A percentile compares a stretch with the other conserved stretches of the same genome.
These are phyloP conservation scores for Gamsiella multidivaricata DNA, from an alignment of 192 early-diverging fungal genomes.

Conservation along the genomic window DNA sequence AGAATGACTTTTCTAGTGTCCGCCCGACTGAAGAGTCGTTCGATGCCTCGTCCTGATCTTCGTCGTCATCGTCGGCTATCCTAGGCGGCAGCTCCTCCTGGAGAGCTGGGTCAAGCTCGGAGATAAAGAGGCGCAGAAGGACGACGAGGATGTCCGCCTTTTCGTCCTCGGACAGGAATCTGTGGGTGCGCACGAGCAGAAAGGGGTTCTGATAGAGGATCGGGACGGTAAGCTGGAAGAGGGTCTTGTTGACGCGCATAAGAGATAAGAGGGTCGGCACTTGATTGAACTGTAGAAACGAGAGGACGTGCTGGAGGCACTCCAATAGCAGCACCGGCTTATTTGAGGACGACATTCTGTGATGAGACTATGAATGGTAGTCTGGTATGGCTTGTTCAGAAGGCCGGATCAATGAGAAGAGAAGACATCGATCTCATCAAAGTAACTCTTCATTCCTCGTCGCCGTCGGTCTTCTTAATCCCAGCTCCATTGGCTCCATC, in stretches of 20 bases:
- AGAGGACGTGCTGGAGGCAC: conserved; percentile 26
- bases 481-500: too few relatives aligned
- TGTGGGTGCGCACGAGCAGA: conserved; percentile 9
- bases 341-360: neutral
- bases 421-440: too few relatives aligned
- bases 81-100: conserved; percentile 14
- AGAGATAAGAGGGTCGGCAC: conserved; percentile 24
- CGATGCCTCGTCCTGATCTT: neutral
- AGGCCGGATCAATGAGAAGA: neutral
- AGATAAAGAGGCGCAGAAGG: conserved; percentile 26
- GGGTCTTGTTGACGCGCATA: conserved; percentile 37
- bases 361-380: neutral
- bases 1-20: neutral
- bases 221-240: conserved; percentile 26
- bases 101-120: conserved; percentile 26
- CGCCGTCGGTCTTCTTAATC: too few relatives aligned
- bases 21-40: neutral
- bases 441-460: too few relatives aligned
- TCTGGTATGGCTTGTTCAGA: too few relatives aligned
- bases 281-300: conserved; percentile 33
- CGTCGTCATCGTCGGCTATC: conserved; percentile 15
- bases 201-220: conserved; percentile 46
- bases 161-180: conserved; percentile 9
- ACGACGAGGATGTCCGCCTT: conserved; percentile 7
- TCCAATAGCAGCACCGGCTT: conserved; percentile 23